Percentiles rank a stretch among this genome's conserved stretches.
Evolutionary conservation across 164 flowering plant genomes (phyloP).

Genomic region (Dillenia turbinata): DNA sequence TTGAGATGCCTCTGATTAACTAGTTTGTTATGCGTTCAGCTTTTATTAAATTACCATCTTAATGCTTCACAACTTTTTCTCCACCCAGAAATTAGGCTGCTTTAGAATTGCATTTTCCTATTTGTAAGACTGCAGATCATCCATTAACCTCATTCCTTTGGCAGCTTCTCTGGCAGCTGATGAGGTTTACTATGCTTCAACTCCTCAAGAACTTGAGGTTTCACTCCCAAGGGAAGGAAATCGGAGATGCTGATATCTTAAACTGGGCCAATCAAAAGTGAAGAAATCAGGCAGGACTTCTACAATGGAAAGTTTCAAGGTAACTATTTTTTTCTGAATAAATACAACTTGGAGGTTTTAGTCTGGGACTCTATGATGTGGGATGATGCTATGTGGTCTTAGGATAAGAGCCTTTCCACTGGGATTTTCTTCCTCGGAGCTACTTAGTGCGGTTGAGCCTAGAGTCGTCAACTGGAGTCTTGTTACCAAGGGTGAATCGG

Average conservation of each 20-base stretch:
- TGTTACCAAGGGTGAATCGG: constrained; percentile 78
- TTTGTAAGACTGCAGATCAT: too few relatives aligned
- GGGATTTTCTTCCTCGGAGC: constrained; percentile 92
- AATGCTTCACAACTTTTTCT: too few relatives aligned
- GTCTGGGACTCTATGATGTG: too few relatives aligned
- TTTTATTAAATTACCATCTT: too few relatives aligned
- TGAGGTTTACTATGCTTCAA: constrained; percentile 86
- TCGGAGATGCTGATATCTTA: constrained; percentile 74
- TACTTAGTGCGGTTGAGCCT: constrained; percentile 82
- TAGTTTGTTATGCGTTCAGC: too few relatives aligned
- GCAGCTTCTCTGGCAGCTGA: constrained; percentile 95
- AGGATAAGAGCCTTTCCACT: constrained; percentile 77
- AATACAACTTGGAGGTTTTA: too few relatives aligned
- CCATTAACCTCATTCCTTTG: too few relatives aligned
- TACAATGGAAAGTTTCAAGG: constrained; percentile 88
- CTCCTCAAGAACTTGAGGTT: constrained; percentile 80
- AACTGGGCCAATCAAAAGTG: constrained; percentile 82
- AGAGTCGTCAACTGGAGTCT: constrained; percentile 94
- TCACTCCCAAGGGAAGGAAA: constrained; percentile 72
- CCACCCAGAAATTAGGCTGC: too few relatives aligned
- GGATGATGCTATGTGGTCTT: constrained; percentile 1
- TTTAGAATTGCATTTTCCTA: too few relatives aligned
- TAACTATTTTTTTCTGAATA: constrained; percentile 5
- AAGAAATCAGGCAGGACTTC: constrained; percentile 59
- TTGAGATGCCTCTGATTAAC: too few relatives aligned